Conservation (phyloP, 129 eudicot species). For the Glebionis coronaria region DNA sequence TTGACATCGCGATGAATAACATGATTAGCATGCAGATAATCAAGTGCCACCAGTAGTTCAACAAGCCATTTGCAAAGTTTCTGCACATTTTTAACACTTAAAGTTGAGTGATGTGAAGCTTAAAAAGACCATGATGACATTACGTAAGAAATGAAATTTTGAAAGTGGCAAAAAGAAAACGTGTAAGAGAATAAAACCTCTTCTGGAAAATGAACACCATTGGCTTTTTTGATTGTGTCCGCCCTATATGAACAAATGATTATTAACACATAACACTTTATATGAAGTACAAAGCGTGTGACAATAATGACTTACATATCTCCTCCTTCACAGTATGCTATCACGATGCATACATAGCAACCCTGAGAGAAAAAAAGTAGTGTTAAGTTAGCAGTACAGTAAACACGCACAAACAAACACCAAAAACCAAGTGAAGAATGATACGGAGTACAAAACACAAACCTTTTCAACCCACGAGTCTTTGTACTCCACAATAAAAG, state of each 20-base stretch:
- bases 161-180: neutral
- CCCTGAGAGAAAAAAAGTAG: slow-evolving; percentile 48
- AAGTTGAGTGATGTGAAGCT: slow-evolving; percentile 11
- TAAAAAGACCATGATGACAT: neutral
- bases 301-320: slow-evolving; percentile 65
- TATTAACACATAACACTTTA: neutral
- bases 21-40: slow-evolving; percentile 84
- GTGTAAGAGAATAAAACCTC: slow-evolving; percentile 52
- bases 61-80: slow-evolving; percentile 95
- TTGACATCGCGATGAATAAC: slow-evolving; percentile 98
- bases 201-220: slow-evolving; percentile 79
- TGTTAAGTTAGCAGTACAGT: neutral
- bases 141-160: neutral
- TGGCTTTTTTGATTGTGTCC: slow-evolving; percentile 71
- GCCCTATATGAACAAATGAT: slow-evolving; percentile 54
- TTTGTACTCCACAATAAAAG: slow-evolving; percentile 89
- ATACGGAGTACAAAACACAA: slow-evolving; percentile 10
- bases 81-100: slow-evolving; percentile 32
- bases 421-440: slow-evolving; percentile 6
- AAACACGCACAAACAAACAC: neutral
- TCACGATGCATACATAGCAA: slow-evolving; percentile 92
- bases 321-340: slow-evolving; percentile 97
- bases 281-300: neutral
- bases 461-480: slow-evolving; percentile 99
- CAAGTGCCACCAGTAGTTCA: slow-evolving; percentile 88